phyloP scores from a whole-genome alignment of 306 rosid genomes.

The Dicorynia guianensis region DNA sequence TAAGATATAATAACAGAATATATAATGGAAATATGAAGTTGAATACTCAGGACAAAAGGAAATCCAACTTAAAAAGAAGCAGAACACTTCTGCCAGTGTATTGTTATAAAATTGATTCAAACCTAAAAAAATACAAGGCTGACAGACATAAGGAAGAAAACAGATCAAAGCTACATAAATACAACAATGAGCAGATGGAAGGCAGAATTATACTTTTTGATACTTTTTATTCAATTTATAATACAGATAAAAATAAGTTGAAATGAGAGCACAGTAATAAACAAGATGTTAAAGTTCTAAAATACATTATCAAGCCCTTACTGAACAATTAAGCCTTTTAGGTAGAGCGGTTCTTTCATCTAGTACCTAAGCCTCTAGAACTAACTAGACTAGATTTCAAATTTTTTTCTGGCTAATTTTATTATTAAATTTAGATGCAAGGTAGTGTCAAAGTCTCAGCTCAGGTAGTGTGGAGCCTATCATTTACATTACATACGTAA shows the following conservation, averaged over 20 bases:
- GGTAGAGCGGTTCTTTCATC: neutral
- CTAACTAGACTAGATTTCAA: neutral
- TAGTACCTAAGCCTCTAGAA: neutral
- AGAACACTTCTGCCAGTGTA: conserved; percentile 9
- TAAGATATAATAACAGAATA: conserved; percentile 9
- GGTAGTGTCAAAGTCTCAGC: neutral
- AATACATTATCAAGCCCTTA: neutral
- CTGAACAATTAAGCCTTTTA: neutral
- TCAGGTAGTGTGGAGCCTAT: neutral
- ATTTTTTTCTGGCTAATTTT: neutral
- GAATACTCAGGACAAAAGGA: neutral
- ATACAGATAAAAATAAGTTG: neutral
- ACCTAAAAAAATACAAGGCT: neutral
- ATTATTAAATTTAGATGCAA: neutral
- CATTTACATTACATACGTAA: neutral
- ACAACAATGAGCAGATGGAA: neutral
- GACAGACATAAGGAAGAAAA: conserved; percentile 23
- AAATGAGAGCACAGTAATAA: conserved; percentile 1
- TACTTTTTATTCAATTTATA: neutral
- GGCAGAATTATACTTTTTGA: conserved; percentile 10
- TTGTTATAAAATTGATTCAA: conserved; percentile 13
- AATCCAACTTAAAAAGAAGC: conserved; percentile 6
- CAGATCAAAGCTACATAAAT: neutral
- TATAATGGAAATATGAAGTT: neutral
- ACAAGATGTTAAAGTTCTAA: neutral